Evolutionary conservation across 1,284 basidiomycete species (phyloP), one percentile per base, ranked within the genome.

Genomic region (Cutaneotrichosporon spelunceum): DNA sequence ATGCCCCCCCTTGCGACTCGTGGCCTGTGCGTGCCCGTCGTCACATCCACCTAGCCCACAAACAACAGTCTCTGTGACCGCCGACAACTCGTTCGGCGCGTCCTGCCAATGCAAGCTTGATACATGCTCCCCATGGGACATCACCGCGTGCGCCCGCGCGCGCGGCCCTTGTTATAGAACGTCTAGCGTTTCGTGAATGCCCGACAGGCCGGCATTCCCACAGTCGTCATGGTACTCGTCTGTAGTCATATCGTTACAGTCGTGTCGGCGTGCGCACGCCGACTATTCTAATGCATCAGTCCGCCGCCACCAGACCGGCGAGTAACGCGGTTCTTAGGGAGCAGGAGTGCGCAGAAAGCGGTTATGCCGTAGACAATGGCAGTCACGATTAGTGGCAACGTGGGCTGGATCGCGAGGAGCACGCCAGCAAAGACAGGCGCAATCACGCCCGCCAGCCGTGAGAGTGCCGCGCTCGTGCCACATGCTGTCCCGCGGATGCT

Each of bases 381-480:
- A 68, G 89, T 88, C 23, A 84, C 83, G 68, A 91, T 89, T 39
- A 96, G 87, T 0, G 93, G 93, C 59, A 93, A 81, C 0, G 88
- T 85, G 4, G 84, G 81, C 62, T 87, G 82, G 53, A 93, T 81
- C 71, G 85, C 83, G 23, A 96, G 83, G 8, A 96, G 82, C n/a
- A 83, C 74, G 0, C 93, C 93, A 0, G 93, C 93, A 5, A 90
- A 76, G 39, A 96, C 84, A 0, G 93, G 93, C 0, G 92, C 91
- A 36, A 91, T 85, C 84, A 97, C 93, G 2, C 93, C 93, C 3
- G 92, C 88, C 87, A 95, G 86, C 75, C 93, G 83, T 23, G 90
- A 93, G 1, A 95, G 78, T 4, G 92, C 92, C 2, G 91, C 92
- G 0, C 93, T 92, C 56, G 91, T 90, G 0, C 93, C 93, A 70